A percentile compares a stretch with the other conserved stretches of the same genome.
phyloP scores from a whole-genome alignment of 176 grass and related monocot species.

The Carex littledalei region DNA sequence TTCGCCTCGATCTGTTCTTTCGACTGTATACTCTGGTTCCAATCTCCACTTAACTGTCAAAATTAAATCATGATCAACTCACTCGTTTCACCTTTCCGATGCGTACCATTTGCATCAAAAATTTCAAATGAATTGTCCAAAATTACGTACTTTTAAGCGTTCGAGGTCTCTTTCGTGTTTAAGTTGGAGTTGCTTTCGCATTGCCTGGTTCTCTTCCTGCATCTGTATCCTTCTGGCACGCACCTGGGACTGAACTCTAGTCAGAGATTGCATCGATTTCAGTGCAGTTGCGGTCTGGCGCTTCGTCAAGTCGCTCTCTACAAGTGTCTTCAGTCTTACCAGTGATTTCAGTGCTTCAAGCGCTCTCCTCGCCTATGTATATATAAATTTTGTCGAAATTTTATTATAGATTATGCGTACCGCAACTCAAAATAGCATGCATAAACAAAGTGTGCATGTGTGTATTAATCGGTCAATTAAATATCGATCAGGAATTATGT shows the following conservation, averaged over 20 bases:
- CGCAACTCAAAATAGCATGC: background rate
- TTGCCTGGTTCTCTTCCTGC: constrained; percentile 60
- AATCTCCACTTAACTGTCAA: constrained; percentile 47
- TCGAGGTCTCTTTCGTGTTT: constrained; percentile 39
- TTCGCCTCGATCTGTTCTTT: constrained; percentile 61
- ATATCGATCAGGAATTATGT: constrained; percentile 19
- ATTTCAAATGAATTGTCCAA: background rate
- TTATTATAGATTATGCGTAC: background rate
- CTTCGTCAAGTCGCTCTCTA: constrained; percentile 41
- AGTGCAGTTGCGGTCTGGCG: constrained; percentile 49
- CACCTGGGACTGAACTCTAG: constrained; percentile 70
- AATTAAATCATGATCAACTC: background rate
- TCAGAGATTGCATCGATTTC: constrained; percentile 57
- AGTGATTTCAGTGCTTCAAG: constrained; percentile 31
- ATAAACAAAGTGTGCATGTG: background rate
- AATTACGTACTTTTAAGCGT: constrained; percentile 42
- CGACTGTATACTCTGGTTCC: constrained; percentile 64
- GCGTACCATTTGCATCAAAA: background rate
- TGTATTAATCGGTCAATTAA: constrained; percentile 16
- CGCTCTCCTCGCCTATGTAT: constrained; percentile 43
- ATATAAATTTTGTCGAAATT: background rate
- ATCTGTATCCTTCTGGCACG: constrained; percentile 57
- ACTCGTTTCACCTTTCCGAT: background rate
- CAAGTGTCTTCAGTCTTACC: constrained; percentile 48
- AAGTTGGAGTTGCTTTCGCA: constrained; percentile 43